Evolutionary conservation across 2,329 filamentous ascomycete genomes (phyloP), one percentile per base, ranked within the genome.

Genomic region (Epichloe glyceriae): DNA sequence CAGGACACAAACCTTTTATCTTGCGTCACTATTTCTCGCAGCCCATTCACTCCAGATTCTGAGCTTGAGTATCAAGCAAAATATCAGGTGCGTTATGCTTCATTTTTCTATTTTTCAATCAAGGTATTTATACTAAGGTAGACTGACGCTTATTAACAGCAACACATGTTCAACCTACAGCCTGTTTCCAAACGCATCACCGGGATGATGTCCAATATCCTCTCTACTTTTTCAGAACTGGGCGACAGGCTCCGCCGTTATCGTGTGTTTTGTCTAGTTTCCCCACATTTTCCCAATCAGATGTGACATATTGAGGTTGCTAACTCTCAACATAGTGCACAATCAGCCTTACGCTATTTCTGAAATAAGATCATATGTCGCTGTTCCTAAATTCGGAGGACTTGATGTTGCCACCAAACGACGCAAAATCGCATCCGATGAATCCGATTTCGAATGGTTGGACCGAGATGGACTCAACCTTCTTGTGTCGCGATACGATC

Each of bases 201-300:
- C 57, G 58, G 57, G 59, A 65, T 65, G 60, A 63, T 65, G 55
- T 55, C 58, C 43, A 57, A 50, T 42, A 46, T 64, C 49, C 55
- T 55, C 42, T 54, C 58, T 30, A 60, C 59, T 34, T 47, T 64
- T 22, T 53, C 60, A 37, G 58, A 57, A 49, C 38, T 65, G n/a
- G 53, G 61, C 20, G 60, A 59, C 30, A 58, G 46, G 49, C 46
- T 64, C 35, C 50, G 54, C 42, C 60, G 53, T 50, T 53, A 60
- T 37, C 49, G 62, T 64, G 54, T 10, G 60, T 43, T 15, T 2
- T 5, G 14, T 17, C 40, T 26, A 46, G 14, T 35, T 39, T 37
- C 1, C 10, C 10, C 5, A 1, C 3, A 5, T 38, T 38, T 10
- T 12, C 6, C 30, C 14, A 30, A 47, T n/a, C 30, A 20, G n/a